Base-by-base conservation (phyloP, 2,329 filamentous ascomycete species). In the Cercospora sojina region DNA sequence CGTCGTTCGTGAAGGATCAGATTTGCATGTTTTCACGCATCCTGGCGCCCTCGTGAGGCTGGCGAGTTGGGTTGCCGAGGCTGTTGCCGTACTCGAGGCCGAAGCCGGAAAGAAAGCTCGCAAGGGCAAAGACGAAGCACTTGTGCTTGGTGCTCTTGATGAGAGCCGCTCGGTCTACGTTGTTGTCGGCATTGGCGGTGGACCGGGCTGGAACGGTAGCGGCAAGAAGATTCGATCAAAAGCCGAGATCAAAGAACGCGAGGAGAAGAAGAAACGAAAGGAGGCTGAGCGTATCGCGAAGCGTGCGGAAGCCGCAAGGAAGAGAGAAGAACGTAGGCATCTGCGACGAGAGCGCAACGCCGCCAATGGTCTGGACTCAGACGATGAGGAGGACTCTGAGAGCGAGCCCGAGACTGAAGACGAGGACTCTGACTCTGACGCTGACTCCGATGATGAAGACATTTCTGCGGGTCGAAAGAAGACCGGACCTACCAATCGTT, bases 1-100 rank as follows among this genome's bases (percentile, higher is more conserved):
- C 35, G 91, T 98, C 3, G 93, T 99, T 73, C 97, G 96, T 77
- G 95, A 98, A 75, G 93, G 94, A 0, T 92, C 93, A 0, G 95
- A 98, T 73, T 90, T 96, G 0, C 81, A 86, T n/a, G 85, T 98
- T 10, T 99, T 99, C 80, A 93, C 90, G 0, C 94, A 98, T 75
- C 93, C 95, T 0, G 92, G 93, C 5, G 95, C 95, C 1, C 82
- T 99, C 25, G 96, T 93, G 2, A 97, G 98, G 78, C 85, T 99
- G 13, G 93, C 94, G 0, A 84, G 97, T 3, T 99, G 95, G 95
- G 87, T 99, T 49, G 92, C 91, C 55, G 94, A 98, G 79, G 95
- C 95, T 0, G 89, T 98, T 53, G 87, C 90, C 1, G 93, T 97
- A 71, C 91, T 96, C 74, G 95, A 98, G 78, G 88, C 89, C 59